phyloP scores from a whole-genome alignment of 2,329 filamentous ascomycete genomes.

The Didymella pomorum region DNA sequence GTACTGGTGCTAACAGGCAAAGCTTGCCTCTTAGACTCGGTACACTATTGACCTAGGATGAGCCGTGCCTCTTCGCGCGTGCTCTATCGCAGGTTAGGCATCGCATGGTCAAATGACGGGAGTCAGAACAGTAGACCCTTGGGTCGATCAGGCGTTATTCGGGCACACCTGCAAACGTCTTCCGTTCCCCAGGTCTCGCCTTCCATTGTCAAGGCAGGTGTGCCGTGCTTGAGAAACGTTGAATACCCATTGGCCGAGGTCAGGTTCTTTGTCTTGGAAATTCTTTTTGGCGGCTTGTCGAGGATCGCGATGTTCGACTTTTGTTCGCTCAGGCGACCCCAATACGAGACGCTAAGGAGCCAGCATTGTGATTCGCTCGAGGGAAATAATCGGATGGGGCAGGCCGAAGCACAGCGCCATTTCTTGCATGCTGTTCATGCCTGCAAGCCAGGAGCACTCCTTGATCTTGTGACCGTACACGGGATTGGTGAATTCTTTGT shows the following conservation, averaged over 20 bases:
- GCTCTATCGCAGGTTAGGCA: conserved; percentile 18
- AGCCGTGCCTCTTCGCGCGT: conserved; percentile 20
- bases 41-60: conserved; percentile 21
- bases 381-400: conserved; percentile 10
- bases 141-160: conserved; percentile 19
- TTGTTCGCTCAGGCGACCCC: conserved; percentile 17
- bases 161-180: conserved; percentile 12
- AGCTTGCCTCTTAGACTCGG: conserved; percentile 19
- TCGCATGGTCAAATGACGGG: conserved; percentile 20
- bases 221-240: conserved; percentile 5
- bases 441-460: conserved; percentile 3
- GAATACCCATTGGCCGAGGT: conserved; percentile 2
- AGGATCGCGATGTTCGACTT: conserved; percentile 15
- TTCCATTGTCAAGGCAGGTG: conserved; percentile 10
- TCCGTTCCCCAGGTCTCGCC: conserved; percentile 4
- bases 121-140: conserved; percentile 16
- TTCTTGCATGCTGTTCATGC: conserved; percentile 10
- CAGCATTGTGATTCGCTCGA: conserved; percentile 18
- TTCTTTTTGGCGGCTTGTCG: conserved; percentile 20
- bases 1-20: conserved; percentile 17
- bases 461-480: not conserved
- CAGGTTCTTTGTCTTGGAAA: conserved; percentile 14
- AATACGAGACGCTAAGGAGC: conserved; percentile 21
- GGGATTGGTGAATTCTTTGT: conserved; percentile 4
- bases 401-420: conserved; percentile 11